phyloP scores from a whole-genome alignment of 371 early-diverging fungal genomes.

The Circinella minor region DNA sequence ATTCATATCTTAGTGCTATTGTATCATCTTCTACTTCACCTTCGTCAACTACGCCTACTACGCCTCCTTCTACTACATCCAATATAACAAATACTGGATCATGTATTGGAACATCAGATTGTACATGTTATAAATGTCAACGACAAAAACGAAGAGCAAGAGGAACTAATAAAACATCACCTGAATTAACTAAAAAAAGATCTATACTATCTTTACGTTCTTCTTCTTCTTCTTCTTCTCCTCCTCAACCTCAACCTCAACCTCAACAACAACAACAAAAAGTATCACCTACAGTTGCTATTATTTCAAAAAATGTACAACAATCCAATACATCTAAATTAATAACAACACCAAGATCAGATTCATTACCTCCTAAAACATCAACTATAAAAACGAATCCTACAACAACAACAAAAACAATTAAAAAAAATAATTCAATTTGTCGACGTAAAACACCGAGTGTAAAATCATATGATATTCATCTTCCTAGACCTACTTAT shows the following conservation, averaged over 20 bases:
- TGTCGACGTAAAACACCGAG: conserved; percentile 43
- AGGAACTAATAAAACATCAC: conserved; percentile 14
- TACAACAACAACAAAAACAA: not conserved
- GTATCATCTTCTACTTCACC: conserved; percentile 20
- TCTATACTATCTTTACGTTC: not conserved
- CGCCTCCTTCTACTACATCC: no score
- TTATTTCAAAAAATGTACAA: no score
- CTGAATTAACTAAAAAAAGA: conserved; percentile 10
- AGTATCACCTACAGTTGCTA: not conserved
- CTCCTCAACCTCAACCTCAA: not conserved
- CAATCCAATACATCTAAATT: no score
- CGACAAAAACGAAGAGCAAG: conserved; percentile 45
- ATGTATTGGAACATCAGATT: conserved; percentile 18
- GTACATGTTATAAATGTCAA: conserved; percentile 52
- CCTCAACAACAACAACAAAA: not conserved
- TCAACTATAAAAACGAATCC: not conserved
- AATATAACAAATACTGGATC: no score
- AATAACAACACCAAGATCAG: no score
- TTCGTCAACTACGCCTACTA: not conserved
- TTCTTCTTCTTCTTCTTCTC: conserved; percentile 1
- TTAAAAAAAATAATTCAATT: conserved; percentile 10
- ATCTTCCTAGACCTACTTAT: conserved; percentile 40
- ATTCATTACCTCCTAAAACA: not conserved
- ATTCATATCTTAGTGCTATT: conserved; percentile 32
- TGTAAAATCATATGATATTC: conserved; percentile 42